Conservation (phyloP, 2,329 filamentous ascomycete species). For the Aspergillus flavus region DNA sequence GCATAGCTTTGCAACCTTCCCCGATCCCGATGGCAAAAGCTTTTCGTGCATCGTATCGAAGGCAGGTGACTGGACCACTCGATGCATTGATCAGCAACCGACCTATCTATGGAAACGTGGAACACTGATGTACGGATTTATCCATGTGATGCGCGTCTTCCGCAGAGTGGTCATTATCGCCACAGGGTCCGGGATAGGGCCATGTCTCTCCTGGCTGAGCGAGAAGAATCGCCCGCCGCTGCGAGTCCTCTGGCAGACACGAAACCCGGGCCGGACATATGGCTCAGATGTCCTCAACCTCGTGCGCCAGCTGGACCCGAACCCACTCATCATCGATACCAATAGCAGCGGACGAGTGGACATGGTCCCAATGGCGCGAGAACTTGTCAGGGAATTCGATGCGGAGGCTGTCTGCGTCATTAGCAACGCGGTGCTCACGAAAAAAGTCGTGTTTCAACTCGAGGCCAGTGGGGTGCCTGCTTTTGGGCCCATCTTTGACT, state of each 20-base stretch:
- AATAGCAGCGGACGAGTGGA: constrained; percentile 35
- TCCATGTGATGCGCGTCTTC: constrained; percentile 36
- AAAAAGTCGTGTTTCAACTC: constrained; percentile 43
- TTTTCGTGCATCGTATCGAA: constrained; percentile 19
- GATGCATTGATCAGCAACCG: constrained; percentile 23
- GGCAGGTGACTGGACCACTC: constrained; percentile 28
- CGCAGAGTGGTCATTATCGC: constrained; percentile 40
- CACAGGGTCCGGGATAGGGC: constrained; percentile 44
- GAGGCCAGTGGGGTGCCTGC: constrained; percentile 40
- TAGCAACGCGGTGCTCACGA: constrained; percentile 39
- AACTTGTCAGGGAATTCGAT: constrained; percentile 29
- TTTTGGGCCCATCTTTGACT: constrained; percentile 20
- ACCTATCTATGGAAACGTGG: constrained; percentile 23
- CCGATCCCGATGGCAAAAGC: constrained; percentile 11
- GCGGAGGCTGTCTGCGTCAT: constrained; percentile 44
- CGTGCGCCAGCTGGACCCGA: constrained; percentile 35
- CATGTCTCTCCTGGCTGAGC: constrained; percentile 28
- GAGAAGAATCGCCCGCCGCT: constrained; percentile 25
- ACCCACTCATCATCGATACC: constrained; percentile 41
- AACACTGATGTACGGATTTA: constrained; percentile 11
- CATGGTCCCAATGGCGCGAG: constrained; percentile 28
- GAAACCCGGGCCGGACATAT: constrained; percentile 37
- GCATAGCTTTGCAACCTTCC: constrained; percentile 28
- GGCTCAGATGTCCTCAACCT: constrained; percentile 33
- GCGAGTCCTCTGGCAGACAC: constrained; percentile 39